phyloP scores from a whole-genome alignment of 1,284 basidiomycete species.

The Cryptococcus deneoformans region DNA sequence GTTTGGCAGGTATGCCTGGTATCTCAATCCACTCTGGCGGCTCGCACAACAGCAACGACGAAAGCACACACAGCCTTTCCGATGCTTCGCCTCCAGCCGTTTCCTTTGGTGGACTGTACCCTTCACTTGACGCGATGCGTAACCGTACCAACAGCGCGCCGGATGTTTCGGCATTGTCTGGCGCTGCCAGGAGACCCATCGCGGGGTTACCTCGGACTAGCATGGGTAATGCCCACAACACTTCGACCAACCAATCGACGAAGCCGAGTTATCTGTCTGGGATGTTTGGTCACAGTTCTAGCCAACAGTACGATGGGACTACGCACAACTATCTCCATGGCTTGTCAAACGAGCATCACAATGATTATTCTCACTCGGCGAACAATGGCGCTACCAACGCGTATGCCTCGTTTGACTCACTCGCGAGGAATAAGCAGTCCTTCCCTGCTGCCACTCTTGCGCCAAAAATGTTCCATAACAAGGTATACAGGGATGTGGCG shows the following conservation, averaged over 20 bases:
- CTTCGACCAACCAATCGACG: not conserved
- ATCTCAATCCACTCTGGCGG: slow-evolving; percentile 24
- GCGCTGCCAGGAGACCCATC: slow-evolving; percentile 24
- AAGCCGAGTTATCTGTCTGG: slow-evolving; percentile 10
- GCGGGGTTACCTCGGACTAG: slow-evolving; percentile 24
- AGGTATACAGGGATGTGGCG: slow-evolving; percentile 44
- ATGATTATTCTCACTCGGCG: slow-evolving; percentile 9
- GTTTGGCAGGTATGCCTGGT: slow-evolving; percentile 50
- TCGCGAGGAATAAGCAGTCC: slow-evolving; percentile 28
- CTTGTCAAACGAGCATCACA: not conserved
- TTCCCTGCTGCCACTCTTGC: slow-evolving; percentile 32
- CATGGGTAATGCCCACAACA: slow-evolving; percentile 1
- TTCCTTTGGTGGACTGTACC: slow-evolving; percentile 41
- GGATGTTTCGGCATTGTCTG: slow-evolving; percentile 12
- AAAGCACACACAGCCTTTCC: not conserved
- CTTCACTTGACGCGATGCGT: slow-evolving; percentile 32
- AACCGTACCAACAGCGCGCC: slow-evolving; percentile 24
- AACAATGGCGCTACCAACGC: not conserved
- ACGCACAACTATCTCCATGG: slow-evolving; percentile 4
- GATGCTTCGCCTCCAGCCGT: slow-evolving; percentile 12
- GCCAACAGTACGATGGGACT: not conserved
- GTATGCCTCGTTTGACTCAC: slow-evolving; percentile 36
- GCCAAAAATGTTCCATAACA: slow-evolving; percentile 43
- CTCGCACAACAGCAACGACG: slow-evolving; percentile 2
- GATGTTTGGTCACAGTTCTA: slow-evolving; percentile 19